Evolutionary conservation across 1,284 basidiomycete genomes (phyloP), one percentile per base, ranked within the genome.

Genomic region (Ustilago bromivora): DNA sequence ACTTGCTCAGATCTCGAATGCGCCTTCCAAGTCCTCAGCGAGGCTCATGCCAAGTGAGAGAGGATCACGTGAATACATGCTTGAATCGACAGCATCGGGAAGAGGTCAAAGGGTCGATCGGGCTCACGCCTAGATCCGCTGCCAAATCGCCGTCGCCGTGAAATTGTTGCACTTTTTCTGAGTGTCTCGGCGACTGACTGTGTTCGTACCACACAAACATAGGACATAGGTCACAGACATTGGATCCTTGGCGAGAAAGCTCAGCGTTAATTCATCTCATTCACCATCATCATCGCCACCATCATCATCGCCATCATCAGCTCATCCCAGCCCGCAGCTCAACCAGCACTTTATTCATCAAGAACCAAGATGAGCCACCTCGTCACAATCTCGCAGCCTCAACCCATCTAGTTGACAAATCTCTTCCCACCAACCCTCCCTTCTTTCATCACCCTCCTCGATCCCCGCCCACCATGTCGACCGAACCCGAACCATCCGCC

Each of bases 381-480:
- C 43, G 43, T 46, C 43, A 46, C 43, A 46, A 19, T 8, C 17
- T 19, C 19, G 11, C 43, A 46, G 17, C 43, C 9, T 31, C 49
- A 51, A 13, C 15, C 49, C 28, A 51, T 51, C 31, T 51, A 51
- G 31, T 31, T 40, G 11, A 40, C 10, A 11, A 10, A 40, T 40
- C 38, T 40, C 38, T 40, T 40, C 38, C 49, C 15, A 4, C 11
- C 11, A 32, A 4, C 12, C 28, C 49, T 32, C 1, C 4, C 49
- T 13, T 9, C n/a, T 12, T 51, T 51, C 49, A 17, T 51, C 28
- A 51, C 28, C 43, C 8, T 6, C 8, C n/a, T 46, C 43, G n/a
- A 46, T 19, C 8, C 12, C 41, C 32, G 28, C 28, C 34, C 10
- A 46, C n/a, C 54, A 70, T 70, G 68, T 57, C 61, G 41, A 63